Base-by-base conservation (phyloP, 495 filamentous ascomycete species). In the Lasiosphaeria hispida region DNA sequence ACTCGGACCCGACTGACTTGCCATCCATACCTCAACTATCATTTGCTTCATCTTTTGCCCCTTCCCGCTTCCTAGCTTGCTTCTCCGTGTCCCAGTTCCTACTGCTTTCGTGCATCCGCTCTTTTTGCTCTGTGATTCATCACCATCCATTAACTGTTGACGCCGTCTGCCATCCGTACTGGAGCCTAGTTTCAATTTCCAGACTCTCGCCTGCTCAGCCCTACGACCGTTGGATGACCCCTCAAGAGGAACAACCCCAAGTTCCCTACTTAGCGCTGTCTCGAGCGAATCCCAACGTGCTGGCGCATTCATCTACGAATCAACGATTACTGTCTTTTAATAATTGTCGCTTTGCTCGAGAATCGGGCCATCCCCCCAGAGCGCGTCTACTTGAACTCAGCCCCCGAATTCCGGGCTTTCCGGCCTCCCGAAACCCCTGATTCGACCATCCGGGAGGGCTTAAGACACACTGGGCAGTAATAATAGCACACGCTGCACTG, bases 351-450 rank as follows among this genome's bases (percentile, higher is more conserved):
- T 47, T 47, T 48, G 53, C 23, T 54, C 41, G 53, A 47, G 53
- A 55, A 15, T 37, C 34, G 53, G 53, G 42, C 53, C 53, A 55
- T 5, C 23, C 53, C 36, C 53, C 53, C 33, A 17, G 19, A 55
- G 42, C 23, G 34, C 35, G 53, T 55, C 53, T 8, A 55, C 33
- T 45, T 38, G 53, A 39, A 42, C 53, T 47, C 53, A 55, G 53
- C 53, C 53, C 53, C 53, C 53, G 41, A 45, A 44, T 55, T 39
- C 53, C 53, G 53, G 53, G 41, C 53, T 47, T 19, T 55, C 53
- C 53, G 53, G 34, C 41, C 38, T 40, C 53, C 53, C 53, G 42
- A 55, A 55, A 47, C 53, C 53, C 53, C 53, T 55, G 53, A 45
- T 35, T 47, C 53, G 30, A 17, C 53, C 33, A 55, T 40, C 41